A percentile compares a stretch with the other conserved stretches of the same genome.
Evolutionary conservation across 306 rosid species (phyloP).

Genomic region (Glycine tomentella): DNA sequence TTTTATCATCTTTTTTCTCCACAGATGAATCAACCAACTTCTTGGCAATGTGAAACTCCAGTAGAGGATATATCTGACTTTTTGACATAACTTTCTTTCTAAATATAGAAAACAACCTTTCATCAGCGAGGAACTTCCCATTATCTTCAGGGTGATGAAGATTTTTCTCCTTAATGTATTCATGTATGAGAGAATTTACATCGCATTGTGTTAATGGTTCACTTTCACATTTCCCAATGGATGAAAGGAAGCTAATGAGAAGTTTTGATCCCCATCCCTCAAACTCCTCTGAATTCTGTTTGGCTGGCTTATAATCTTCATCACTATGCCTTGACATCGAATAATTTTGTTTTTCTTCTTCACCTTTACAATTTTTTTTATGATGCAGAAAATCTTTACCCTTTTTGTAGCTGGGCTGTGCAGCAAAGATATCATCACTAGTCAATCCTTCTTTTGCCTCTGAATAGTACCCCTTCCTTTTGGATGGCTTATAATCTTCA

Average conservation of each 20-base stretch:
- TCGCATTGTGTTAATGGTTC: constrained; percentile 49
- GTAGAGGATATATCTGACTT: constrained; percentile 44
- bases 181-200: constrained; percentile 51
- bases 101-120: constrained; percentile 59
- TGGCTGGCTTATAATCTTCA: constrained; percentile 22
- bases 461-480: constrained; percentile 44
- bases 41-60: constrained; percentile 59
- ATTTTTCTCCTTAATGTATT: constrained; percentile 62
- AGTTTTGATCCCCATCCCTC: constrained; percentile 74
- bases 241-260: constrained; percentile 67
- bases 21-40: constrained; percentile 25
- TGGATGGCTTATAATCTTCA: constrained; percentile 24
- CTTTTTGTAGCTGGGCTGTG: constrained; percentile 38
- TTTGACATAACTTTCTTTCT: constrained; percentile 50
- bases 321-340: constrained; percentile 28
- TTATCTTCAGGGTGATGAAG: constrained; percentile 56
- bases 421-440: constrained; percentile 43
- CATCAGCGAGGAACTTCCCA: constrained; percentile 61
- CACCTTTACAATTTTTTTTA: constrained; percentile 16
- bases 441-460: constrained; percentile 64
- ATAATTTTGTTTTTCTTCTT: constrained; percentile 37
- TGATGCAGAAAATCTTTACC: constrained; percentile 17
- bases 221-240: constrained; percentile 58
- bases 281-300: constrained; percentile 46
- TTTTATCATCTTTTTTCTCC: constrained; percentile 30